Percentiles rank a stretch among this genome's conserved stretches.
Conservation (phyloP, 1,284 basidiomycete genomes). For the Rhodotorula sp. region DNA sequence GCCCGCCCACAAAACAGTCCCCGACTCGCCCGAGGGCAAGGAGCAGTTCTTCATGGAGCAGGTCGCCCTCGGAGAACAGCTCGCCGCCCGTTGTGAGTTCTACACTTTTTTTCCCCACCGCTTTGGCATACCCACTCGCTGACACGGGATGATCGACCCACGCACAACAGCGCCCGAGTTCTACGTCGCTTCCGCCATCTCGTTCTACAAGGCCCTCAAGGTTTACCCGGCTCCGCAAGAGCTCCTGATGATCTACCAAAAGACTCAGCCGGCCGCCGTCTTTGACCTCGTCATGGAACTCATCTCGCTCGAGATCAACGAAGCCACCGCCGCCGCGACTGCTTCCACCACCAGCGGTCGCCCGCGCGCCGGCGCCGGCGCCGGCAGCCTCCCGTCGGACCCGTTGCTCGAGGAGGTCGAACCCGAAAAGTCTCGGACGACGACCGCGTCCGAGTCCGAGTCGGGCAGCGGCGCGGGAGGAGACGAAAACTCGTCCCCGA, state of each 20-base stretch:
- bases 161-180: conserved; percentile 64
- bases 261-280: conserved; percentile 80
- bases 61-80: conserved; percentile 81
- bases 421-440: conserved; percentile 6
- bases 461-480: conserved; percentile 4
- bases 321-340: conserved; percentile 51
- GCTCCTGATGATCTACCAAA: conserved; percentile 69
- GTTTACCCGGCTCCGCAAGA: conserved; percentile 68
- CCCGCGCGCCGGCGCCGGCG: background rate
- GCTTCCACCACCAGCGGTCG: conserved; percentile 5
- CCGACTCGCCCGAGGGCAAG: conserved; percentile 50
- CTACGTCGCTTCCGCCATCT: conserved; percentile 75
- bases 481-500: conserved; percentile 1
- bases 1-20: conserved; percentile 16
- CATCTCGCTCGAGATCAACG: conserved; percentile 73
- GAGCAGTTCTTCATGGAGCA: conserved; percentile 90
- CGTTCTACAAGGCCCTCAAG: conserved; percentile 89
- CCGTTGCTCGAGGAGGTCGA: conserved; percentile 29
- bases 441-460: background rate
- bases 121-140: background rate
- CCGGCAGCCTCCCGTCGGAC: background rate
- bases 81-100: conserved; percentile 69
- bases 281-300: conserved; percentile 90
- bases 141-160: background rate
- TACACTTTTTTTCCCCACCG: background rate